These are phyloP conservation scores for Pichia exigua DNA, from an alignment of 805 yeast species.

Conservation along the genomic window DNA sequence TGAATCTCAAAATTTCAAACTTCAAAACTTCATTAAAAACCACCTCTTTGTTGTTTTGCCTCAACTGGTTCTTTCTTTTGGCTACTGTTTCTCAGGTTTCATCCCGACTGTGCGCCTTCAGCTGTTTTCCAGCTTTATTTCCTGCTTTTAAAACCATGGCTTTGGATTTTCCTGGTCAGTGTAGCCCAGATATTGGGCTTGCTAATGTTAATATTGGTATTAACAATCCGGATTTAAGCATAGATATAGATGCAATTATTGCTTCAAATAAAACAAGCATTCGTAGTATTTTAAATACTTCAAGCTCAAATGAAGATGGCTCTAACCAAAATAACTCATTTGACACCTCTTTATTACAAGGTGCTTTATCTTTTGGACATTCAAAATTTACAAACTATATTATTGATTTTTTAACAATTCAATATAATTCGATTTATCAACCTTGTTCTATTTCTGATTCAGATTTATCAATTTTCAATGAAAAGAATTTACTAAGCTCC, in stretches of 20 bases:
- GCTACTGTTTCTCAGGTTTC: neutral
- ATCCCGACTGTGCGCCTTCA: neutral
- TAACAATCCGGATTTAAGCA: conserved; percentile 7
- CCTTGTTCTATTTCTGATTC: neutral
- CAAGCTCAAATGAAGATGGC: conserved; percentile 21
- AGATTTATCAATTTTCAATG: conserved; percentile 1
- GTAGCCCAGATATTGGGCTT: neutral
- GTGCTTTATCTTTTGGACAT: conserved; percentile 42
- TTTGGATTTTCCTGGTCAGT: neutral
- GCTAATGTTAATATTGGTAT: neutral
- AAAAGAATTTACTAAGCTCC: neutral
- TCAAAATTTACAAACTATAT: conserved; percentile 39
- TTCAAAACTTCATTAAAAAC: neutral
- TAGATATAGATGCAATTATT: conserved; percentile 17
- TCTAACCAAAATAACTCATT: neutral
- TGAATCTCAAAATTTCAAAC: no score
- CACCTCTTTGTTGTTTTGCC: neutral
- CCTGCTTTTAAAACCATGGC: neutral
- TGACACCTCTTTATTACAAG: conserved; percentile 37
- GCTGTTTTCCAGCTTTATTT: neutral
- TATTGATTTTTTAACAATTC: conserved; percentile 27
- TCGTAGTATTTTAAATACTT: conserved; percentile 22
- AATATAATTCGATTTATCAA: neutral
- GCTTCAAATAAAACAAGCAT: conserved; percentile 24
- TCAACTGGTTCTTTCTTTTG: neutral